Conservation (phyloP, 2,329 filamentous ascomycete genomes). For the Talaromyces verruculosus region DNA sequence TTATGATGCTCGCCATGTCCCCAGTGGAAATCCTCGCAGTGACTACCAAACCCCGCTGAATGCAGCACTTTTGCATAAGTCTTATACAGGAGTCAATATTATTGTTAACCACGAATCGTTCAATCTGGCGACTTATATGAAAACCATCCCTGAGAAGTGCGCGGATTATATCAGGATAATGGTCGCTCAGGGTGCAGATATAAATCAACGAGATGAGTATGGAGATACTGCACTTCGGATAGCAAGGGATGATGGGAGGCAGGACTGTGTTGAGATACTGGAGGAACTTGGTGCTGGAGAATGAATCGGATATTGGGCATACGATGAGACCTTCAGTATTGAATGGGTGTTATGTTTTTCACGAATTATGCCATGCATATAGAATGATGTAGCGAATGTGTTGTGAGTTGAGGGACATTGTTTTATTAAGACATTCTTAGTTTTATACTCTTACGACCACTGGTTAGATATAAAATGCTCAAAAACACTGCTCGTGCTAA, state of each 20-base stretch:
- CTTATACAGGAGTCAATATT: background rate
- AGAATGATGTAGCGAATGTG: background rate
- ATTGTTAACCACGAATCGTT: constrained; percentile 8
- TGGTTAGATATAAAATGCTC: background rate
- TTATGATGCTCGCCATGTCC: background rate
- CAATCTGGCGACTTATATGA: constrained; percentile 16
- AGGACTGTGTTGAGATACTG: constrained; percentile 11
- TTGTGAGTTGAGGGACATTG: background rate
- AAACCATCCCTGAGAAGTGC: background rate
- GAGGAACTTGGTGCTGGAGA: constrained; percentile 13
- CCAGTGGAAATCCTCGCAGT: background rate
- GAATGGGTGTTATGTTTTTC: too few species aligned
- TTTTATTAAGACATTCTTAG: background rate
- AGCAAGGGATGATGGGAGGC: constrained; percentile 10
- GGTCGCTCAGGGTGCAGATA: constrained; percentile 12
- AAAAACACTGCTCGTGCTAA: background rate
- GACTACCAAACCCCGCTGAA: background rate
- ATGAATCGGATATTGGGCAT: background rate
- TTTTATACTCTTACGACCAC: background rate
- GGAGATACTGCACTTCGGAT: constrained; percentile 15
- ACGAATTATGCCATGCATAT: background rate
- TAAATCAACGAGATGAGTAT: background rate
- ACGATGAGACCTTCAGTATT: too few species aligned
- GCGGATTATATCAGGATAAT: background rate
- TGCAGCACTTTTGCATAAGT: background rate